Percentiles rank a stretch among this genome's conserved stretches.
These are phyloP conservation scores for Magnusiomyces clavatus DNA, from an alignment of 1,139 yeast species.

Conservation along the genomic window DNA sequence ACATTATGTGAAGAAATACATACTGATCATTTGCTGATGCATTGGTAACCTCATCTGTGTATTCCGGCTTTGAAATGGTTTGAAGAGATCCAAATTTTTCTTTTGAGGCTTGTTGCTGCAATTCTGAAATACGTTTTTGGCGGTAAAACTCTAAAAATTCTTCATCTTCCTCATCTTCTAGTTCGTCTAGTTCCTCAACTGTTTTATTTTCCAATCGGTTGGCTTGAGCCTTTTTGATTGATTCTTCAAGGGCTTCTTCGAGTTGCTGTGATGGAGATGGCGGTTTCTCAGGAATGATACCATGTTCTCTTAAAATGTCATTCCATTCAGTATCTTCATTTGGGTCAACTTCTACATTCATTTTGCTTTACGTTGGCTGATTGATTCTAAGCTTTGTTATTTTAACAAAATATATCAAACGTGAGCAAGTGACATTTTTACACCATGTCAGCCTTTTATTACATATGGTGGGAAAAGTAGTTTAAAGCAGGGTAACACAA, in stretches of 20 bases:
- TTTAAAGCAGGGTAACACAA: no score
- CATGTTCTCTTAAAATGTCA: constrained; percentile 82
- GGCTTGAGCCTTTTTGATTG: constrained; percentile 65
- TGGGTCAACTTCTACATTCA: constrained; percentile 88
- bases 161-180: constrained; percentile 71
- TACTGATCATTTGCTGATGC: constrained; percentile 48
- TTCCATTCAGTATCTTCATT: constrained; percentile 98
- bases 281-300: constrained; percentile 86
- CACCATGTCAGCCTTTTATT: no score
- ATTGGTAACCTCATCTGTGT: constrained; percentile 74
- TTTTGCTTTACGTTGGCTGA: constrained; percentile 14
- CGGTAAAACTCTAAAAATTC: constrained; percentile 68
- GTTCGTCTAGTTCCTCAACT: constrained; percentile 69
- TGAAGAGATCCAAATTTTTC: constrained; percentile 70
- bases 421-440: no score
- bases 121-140: constrained; percentile 65
- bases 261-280: constrained; percentile 82
- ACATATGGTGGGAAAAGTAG: no score
- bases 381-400: no score
- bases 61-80: constrained; percentile 80
- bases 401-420: no score
- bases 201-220: constrained; percentile 68
- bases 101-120: constrained; percentile 50
- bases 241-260: constrained; percentile 82
- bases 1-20: constrained; percentile 74